Evolutionary conservation across 2,329 filamentous ascomycete species (phyloP).

Genomic region (Ascochyta pisi): DNA sequence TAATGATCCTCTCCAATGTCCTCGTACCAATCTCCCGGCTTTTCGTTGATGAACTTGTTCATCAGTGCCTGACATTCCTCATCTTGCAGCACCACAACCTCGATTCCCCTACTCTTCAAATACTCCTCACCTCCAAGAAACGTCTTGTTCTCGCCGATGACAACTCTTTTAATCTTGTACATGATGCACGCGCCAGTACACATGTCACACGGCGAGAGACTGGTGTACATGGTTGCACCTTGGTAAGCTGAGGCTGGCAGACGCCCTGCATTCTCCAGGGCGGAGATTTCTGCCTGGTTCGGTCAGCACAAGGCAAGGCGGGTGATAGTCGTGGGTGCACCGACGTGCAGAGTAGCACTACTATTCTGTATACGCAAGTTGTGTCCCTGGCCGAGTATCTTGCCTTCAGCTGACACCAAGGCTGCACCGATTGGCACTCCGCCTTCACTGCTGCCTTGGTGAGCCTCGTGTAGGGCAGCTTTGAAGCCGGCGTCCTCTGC

Average conservation of each 20-base stretch:
- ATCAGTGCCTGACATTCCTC: slow-evolving; percentile 71
- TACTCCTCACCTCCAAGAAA: slow-evolving; percentile 77
- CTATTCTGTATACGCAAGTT: slow-evolving; percentile 78
- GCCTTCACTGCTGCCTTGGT: slow-evolving; percentile 61
- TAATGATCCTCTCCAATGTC: slow-evolving; percentile 44
- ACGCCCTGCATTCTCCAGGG: slow-evolving; percentile 76
- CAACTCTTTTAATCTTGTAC: slow-evolving; percentile 76
- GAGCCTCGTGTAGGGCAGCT: slow-evolving; percentile 65
- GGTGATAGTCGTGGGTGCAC: not conserved
- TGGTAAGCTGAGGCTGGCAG: slow-evolving; percentile 72
- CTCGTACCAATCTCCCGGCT: slow-evolving; percentile 72
- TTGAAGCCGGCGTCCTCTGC: slow-evolving; percentile 57
- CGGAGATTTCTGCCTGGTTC: slow-evolving; percentile 73
- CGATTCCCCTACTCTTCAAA: slow-evolving; percentile 70
- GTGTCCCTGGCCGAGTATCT: slow-evolving; percentile 73
- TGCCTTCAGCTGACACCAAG: slow-evolving; percentile 72
- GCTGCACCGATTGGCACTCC: slow-evolving; percentile 66
- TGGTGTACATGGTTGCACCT: slow-evolving; percentile 83
- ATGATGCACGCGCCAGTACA: slow-evolving; percentile 79
- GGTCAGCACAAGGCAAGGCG: not conserved
- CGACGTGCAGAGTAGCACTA: slow-evolving; percentile 74
- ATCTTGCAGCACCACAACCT: slow-evolving; percentile 74
- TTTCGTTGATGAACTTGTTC: slow-evolving; percentile 74
- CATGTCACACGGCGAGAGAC: slow-evolving; percentile 81
- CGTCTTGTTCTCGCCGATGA: slow-evolving; percentile 77